Conservation (phyloP, 768 basidiomycete genomes). For the Leccinellum albellum region DNA sequence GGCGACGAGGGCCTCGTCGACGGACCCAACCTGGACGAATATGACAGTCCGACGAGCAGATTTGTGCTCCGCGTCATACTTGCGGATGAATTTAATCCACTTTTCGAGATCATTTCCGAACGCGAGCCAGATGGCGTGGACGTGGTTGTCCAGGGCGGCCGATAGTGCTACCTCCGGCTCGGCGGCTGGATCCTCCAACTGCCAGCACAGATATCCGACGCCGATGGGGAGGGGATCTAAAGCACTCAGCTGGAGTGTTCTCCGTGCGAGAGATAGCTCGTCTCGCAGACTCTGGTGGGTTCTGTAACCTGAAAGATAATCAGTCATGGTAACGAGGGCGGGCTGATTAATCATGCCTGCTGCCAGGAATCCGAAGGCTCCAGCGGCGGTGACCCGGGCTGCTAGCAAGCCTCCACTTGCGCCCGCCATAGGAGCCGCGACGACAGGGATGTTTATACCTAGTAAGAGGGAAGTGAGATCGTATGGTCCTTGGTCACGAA, state of each 20-base stretch:
- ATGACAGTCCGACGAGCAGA: conserved; percentile 46
- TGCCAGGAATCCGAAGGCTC: conserved; percentile 75
- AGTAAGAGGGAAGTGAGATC: conserved; percentile 20
- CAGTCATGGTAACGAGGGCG: not conserved
- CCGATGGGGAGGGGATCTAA: conserved; percentile 52
- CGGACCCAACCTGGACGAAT: conserved; percentile 62
- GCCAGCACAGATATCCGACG: conserved; percentile 73
- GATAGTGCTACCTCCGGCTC: conserved; percentile 42
- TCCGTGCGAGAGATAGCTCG: conserved; percentile 55
- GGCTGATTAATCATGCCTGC: conserved; percentile 40
- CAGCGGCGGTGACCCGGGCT: conserved; percentile 59
- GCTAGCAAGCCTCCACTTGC: conserved; percentile 61
- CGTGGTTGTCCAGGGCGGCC: conserved; percentile 49
- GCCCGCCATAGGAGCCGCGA: conserved; percentile 69
- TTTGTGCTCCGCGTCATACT: conserved; percentile 44
- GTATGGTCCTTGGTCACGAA: not conserved
- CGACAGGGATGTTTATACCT: conserved; percentile 59
- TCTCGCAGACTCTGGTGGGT: conserved; percentile 40
- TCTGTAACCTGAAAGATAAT: conserved; percentile 41
- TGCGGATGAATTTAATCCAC: conserved; percentile 62
- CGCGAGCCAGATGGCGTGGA: conserved; percentile 71
- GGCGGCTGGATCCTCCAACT: conserved; percentile 49
- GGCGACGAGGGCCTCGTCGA: conserved; percentile 57
- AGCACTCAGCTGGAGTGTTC: conserved; percentile 33
- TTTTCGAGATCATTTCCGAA: conserved; percentile 56